Percentiles rank a stretch among this genome's conserved stretches.
Conservation (phyloP, 2,329 filamentous ascomycete species). For the Alternaria alternata region DNA sequence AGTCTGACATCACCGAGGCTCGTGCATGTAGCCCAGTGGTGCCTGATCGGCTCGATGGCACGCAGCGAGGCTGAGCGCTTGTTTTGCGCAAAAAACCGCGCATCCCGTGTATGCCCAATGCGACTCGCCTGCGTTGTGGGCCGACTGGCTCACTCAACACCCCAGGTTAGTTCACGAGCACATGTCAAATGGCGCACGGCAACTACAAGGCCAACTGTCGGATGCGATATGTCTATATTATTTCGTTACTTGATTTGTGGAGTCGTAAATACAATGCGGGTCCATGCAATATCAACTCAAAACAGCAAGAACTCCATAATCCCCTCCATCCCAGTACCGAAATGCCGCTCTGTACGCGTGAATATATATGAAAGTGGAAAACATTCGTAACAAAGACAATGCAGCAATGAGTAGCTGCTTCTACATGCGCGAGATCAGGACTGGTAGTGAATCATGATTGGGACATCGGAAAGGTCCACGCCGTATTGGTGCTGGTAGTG, state of each 20-base stretch:
- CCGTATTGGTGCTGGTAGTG: constrained; percentile 40
- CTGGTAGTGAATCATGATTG: constrained; percentile 41
- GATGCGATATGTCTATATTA: constrained; percentile 5
- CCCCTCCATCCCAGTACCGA: constrained; percentile 4
- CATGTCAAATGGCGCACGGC: background rate
- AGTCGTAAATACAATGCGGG: constrained; percentile 1
- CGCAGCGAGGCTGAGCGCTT: constrained; percentile 15
- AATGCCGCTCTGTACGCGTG: constrained; percentile 20
- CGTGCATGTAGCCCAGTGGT: constrained; percentile 7
- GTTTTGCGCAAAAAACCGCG: constrained; percentile 15
- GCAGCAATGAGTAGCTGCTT: constrained; percentile 6
- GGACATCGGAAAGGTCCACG: constrained; percentile 46
- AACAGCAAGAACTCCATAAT: constrained; percentile 18
- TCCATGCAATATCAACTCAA: constrained; percentile 23
- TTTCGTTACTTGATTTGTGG: constrained; percentile 20
- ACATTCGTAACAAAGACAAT: constrained; percentile 6
- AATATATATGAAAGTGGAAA: constrained; percentile 17
- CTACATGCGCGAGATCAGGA: constrained; percentile 35
- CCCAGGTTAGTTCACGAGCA: background rate
- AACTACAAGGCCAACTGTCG: background rate
- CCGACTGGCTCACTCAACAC: background rate
- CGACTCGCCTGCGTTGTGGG: background rate
- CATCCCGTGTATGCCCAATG: constrained; percentile 5
- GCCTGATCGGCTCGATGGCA: constrained; percentile 17
- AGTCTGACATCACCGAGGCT: constrained; percentile 15